Conservation (phyloP, 176 grass and related monocot genomes). For the Canna indica region DNA sequence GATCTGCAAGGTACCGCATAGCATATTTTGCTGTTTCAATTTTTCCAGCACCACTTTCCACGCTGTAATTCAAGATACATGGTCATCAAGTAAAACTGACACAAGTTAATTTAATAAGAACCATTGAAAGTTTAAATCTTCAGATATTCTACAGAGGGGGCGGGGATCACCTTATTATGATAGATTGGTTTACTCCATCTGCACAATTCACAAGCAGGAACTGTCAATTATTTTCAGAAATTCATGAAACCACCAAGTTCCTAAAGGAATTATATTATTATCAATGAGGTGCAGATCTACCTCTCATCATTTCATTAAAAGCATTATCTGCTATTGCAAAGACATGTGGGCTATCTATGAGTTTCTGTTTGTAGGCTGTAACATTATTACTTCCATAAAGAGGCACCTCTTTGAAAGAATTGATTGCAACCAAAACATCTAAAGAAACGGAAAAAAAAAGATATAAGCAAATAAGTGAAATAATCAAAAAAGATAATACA, state of each 20-base stretch:
- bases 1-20: slow-evolving; percentile 92
- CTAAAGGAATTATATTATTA: not conserved
- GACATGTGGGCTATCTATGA: slow-evolving; percentile 77
- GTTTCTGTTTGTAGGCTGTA: slow-evolving; percentile 69
- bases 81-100: not conserved
- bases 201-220: slow-evolving; percentile 17
- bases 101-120: not conserved
- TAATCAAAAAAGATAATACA: not conserved
- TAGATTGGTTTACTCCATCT: slow-evolving; percentile 99
- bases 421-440: slow-evolving; percentile 96
- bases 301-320: slow-evolving; percentile 87
- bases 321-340: slow-evolving; percentile 94
- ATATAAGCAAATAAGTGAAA: slow-evolving; percentile 3
- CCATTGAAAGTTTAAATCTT: not conserved
- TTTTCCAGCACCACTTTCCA: slow-evolving; percentile 98
- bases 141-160: too few species aligned
- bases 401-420: slow-evolving; percentile 88
- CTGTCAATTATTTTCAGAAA: slow-evolving; percentile 4
- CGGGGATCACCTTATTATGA: slow-evolving; percentile 87
- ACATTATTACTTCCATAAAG: slow-evolving; percentile 73
- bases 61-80: slow-evolving; percentile 25
- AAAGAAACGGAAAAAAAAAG: slow-evolving; percentile 19
- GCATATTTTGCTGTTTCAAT: slow-evolving; percentile 96
- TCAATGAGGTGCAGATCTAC: slow-evolving; percentile 27
- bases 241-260: slow-evolving; percentile 16